phyloP scores from a whole-genome alignment of 2,329 filamentous ascomycete genomes.

The Fusarium guadeloupense region DNA sequence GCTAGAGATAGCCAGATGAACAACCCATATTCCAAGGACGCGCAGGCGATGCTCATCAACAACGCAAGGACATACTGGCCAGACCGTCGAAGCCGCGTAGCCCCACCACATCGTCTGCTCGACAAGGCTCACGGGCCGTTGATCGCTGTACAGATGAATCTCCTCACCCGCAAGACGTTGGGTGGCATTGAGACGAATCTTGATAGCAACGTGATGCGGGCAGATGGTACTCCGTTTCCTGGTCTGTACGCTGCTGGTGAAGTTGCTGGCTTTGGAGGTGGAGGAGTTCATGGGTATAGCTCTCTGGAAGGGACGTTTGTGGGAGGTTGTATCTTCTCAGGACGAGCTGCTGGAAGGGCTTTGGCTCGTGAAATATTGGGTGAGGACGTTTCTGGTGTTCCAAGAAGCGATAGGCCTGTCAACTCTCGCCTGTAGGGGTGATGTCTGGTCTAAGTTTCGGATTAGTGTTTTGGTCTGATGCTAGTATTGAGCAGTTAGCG shows the following conservation, averaged over 20 bases:
- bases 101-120: slow-evolving; percentile 62
- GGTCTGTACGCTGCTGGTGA: slow-evolving; percentile 70
- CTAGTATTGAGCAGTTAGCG: too few species aligned
- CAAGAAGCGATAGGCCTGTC: background rate
- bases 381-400: background rate
- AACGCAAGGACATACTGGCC: slow-evolving; percentile 66
- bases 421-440: slow-evolving; percentile 12
- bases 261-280: slow-evolving; percentile 68
- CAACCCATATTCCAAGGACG: slow-evolving; percentile 67
- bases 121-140: slow-evolving; percentile 66
- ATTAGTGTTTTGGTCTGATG: too few species aligned
- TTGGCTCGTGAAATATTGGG: slow-evolving; percentile 58
- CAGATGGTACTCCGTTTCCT: slow-evolving; percentile 58
- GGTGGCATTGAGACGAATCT: slow-evolving; percentile 69
- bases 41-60: slow-evolving; percentile 68
- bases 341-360: slow-evolving; percentile 63
- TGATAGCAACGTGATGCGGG: slow-evolving; percentile 62
- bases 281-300: slow-evolving; percentile 69
- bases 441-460: background rate
- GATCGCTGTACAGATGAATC: slow-evolving; percentile 68
- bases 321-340: slow-evolving; percentile 71
- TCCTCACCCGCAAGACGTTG: slow-evolving; percentile 69
- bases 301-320: slow-evolving; percentile 70
- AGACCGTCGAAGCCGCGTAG: slow-evolving; percentile 61
- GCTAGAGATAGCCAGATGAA: slow-evolving; percentile 64